phyloP scores from a whole-genome alignment of 805 yeast species.

The Candida piceae region DNA sequence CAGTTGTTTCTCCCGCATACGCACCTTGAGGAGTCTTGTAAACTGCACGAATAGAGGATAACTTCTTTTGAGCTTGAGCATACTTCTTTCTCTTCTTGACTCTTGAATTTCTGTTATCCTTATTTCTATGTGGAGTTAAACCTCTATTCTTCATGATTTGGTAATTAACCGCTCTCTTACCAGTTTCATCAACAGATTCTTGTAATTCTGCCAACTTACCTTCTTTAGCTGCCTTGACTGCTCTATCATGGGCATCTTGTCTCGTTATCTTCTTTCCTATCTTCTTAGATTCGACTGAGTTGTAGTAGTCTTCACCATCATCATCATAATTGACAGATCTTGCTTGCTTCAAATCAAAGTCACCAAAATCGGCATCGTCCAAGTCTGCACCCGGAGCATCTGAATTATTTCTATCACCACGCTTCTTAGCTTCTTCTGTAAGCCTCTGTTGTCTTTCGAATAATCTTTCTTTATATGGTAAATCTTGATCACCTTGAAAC shows the following conservation, averaged over 20 bases:
- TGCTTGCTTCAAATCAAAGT: conserved; percentile 33
- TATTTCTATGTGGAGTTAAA: conserved; percentile 85
- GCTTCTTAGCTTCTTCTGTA: conserved; percentile 78
- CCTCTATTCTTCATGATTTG: conserved; percentile 97
- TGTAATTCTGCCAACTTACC: conserved; percentile 74
- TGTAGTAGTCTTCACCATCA: conserved; percentile 54
- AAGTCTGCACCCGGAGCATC: conserved; percentile 47
- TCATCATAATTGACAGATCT: conserved; percentile 31
- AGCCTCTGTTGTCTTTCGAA: conserved; percentile 88
- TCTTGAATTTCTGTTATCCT: conserved; percentile 91
- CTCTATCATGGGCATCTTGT: conserved; percentile 59
- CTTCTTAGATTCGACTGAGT: conserved; percentile 44
- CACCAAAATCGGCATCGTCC: conserved; percentile 44
- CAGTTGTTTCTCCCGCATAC: conserved; percentile 91
- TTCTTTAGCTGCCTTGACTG: conserved; percentile 74
- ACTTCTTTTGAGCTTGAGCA: conserved; percentile 90
- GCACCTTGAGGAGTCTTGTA: conserved; percentile 71
- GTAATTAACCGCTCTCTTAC: conserved; percentile 91
- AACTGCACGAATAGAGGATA: conserved; percentile 86
- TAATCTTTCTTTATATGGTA: conserved; percentile 86
- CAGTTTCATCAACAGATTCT: conserved; percentile 66
- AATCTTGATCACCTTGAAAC: conserved; percentile 78
- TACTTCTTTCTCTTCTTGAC: conserved; percentile 98
- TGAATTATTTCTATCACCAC: conserved; percentile 57
- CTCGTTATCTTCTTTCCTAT: conserved; percentile 48